A percentile compares a stretch with the other conserved stretches of the same genome.
Conservation (phyloP, 2,329 filamentous ascomycete species). For the Penicillium sp. region DNA sequence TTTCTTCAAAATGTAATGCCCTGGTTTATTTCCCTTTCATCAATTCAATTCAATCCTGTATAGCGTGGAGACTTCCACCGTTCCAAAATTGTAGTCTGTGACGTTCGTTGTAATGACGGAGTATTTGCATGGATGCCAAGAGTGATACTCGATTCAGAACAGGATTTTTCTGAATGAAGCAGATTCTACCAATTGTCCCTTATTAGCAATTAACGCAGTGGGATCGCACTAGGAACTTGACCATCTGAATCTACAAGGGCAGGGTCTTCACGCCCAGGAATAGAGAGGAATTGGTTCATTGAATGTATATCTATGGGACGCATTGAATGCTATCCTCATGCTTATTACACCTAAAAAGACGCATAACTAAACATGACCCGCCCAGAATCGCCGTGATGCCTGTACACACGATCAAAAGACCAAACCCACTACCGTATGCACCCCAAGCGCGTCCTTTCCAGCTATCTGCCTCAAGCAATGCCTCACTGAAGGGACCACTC, state of each 20-base stretch:
- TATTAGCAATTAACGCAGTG: background rate
- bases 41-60: background rate
- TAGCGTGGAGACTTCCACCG: background rate
- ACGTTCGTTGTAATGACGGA: background rate
- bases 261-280: background rate
- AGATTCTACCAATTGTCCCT: background rate
- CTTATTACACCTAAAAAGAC: constrained; percentile 14
- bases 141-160: background rate
- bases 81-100: background rate
- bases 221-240: background rate
- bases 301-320: background rate
- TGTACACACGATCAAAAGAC: constrained; percentile 30
- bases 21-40: background rate
- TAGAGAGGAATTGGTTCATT: background rate
- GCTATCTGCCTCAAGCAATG: constrained; percentile 23
- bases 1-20: background rate
- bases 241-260: background rate
- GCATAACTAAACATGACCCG: constrained; percentile 25
- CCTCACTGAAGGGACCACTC: constrained; percentile 53
- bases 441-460: constrained; percentile 16
- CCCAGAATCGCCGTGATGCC: constrained; percentile 27
- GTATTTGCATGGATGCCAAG: constrained; percentile 6
- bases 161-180: background rate
- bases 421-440: constrained; percentile 30
- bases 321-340: constrained; percentile 7